phyloP scores from a whole-genome alignment of 768 basidiomycete species.

The Suillus spraguei region DNA sequence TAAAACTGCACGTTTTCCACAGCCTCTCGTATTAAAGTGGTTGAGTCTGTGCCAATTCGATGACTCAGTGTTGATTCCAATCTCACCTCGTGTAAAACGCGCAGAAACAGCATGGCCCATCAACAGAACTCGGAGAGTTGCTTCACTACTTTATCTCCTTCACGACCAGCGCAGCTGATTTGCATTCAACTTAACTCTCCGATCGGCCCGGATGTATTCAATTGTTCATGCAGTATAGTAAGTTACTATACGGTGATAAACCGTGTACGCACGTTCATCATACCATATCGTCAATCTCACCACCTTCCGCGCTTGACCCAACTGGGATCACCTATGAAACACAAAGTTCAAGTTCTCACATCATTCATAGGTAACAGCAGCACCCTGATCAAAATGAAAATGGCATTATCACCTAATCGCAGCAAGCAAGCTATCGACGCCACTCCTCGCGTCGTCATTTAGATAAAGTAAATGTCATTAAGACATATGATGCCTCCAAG shows the following conservation, averaged over 20 bases:
- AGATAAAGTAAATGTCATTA: constrained; percentile 8
- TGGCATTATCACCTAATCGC: constrained; percentile 6
- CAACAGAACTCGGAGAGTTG: constrained; percentile 7
- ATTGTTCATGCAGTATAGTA: neutral
- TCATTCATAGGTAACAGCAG: constrained; percentile 4
- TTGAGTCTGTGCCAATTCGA: constrained; percentile 4
- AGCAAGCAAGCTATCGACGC: constrained; percentile 4
- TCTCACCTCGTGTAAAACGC: constrained; percentile 9
- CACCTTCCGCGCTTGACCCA: neutral
- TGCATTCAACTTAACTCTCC: constrained; percentile 4
- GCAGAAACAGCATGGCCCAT: constrained; percentile 9
- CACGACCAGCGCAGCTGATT: constrained; percentile 9
- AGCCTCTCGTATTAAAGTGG: constrained; percentile 6
- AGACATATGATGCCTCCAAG: constrained; percentile 9
- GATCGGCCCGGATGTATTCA: constrained; percentile 8
- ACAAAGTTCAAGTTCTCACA: constrained; percentile 7
- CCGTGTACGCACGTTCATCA: constrained; percentile 3
- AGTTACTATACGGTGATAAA: constrained; percentile 7
- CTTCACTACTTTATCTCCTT: constrained; percentile 9
- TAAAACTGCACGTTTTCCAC: constrained; percentile 7
- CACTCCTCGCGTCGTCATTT: constrained; percentile 11
- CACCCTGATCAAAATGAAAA: constrained; percentile 3
- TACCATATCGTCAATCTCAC: constrained; percentile 1
- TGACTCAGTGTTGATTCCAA: neutral
- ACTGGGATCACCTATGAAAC: constrained; percentile 4